Evolutionary conservation across 306 rosid genomes (phyloP), one percentile per base, ranked within the genome.

Genomic region (Vigna radiata): DNA sequence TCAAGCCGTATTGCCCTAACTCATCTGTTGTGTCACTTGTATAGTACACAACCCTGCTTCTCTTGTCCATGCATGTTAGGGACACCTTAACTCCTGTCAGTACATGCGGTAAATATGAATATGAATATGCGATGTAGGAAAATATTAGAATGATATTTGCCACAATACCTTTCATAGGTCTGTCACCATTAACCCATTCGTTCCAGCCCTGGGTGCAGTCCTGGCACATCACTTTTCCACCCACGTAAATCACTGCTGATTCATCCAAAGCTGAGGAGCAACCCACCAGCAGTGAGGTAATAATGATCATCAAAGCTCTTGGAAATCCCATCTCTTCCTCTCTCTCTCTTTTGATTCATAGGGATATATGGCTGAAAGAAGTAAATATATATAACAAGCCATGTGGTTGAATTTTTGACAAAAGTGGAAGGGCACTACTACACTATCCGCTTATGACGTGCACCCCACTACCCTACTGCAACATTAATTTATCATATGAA

Each of bases 201-300:
- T 90, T 85, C 92, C 92, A 94, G 21, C 86, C 97, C 49, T 84
- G 83, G 21, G 87, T 86, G 78, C 98, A 94, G 78, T 91, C 98
- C 68, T 91, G 98, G 88, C 98, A 94, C 52, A 90, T 16, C 36
- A 94, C 97, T 82, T 86, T 91, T 25, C 98, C 98, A 23, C 68
- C 88, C 2, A 90, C 87, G 52, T 85, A 87, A 17, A 88, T 74
- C 13, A 68, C 83, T 75, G 27, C 68, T 39, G 79, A 7, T 50
- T 82, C 80, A 14, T 61, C 56, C 33, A 68, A 39, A 37, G 79
- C 90, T 48, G 61, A 62, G 46, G 68, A 75, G 77, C 79, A 86
- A 66, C 68, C 77, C 78, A 80, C 68, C n/a, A 90, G 25, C 13
- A 84, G 6, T 6, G 83, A 44, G 46, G 78, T 83, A 73, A 84